Percentiles rank a stretch among this genome's conserved stretches.
Conservation (phyloP, 73 alveolate species). For the Blepharisma stoltei region DNA sequence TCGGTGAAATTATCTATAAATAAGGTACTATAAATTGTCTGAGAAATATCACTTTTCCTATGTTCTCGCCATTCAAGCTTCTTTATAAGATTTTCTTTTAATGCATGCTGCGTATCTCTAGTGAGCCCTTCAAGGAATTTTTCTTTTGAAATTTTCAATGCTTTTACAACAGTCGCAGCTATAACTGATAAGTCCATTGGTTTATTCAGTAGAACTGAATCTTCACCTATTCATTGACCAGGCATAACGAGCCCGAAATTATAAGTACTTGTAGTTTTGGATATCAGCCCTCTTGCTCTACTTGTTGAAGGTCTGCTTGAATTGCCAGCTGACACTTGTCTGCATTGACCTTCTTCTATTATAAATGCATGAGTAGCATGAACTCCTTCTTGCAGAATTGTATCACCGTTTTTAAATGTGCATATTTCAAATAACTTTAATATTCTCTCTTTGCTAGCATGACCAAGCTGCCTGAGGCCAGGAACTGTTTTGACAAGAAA, state of each 20-base stretch:
- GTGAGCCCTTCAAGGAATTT: slow-evolving; percentile 1
- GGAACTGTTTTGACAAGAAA: slow-evolving; percentile 32
- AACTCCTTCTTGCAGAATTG: slow-evolving; percentile 11
- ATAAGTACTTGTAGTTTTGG: slow-evolving; percentile 25
- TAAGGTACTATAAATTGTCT: not conserved
- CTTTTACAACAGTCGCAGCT: slow-evolving; percentile 1
- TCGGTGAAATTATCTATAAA: not conserved
- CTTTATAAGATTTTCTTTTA: not conserved
- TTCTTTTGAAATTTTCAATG: slow-evolving; percentile 19
- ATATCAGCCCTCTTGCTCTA: slow-evolving; percentile 18
- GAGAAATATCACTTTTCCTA: not conserved
- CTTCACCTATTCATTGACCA: slow-evolving; percentile 29
- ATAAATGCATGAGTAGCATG: slow-evolving; percentile 24
- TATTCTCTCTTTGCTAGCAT: slow-evolving; percentile 21
- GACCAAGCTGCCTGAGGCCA: slow-evolving; percentile 17
- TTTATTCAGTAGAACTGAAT: slow-evolving; percentile 18
- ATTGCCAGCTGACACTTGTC: not conserved
- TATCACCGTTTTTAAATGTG: slow-evolving; percentile 22
- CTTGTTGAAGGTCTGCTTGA: not conserved
- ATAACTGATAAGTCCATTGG: slow-evolving; percentile 28
- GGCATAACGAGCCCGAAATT: slow-evolving; percentile 29
- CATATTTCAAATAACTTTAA: not conserved
- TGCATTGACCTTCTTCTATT: slow-evolving; percentile 30
- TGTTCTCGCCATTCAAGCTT: slow-evolving; percentile 14
- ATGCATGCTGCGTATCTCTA: slow-evolving; percentile 9